Conservation (phyloP, 805 yeast species). For the Ogataea corticis region DNA sequence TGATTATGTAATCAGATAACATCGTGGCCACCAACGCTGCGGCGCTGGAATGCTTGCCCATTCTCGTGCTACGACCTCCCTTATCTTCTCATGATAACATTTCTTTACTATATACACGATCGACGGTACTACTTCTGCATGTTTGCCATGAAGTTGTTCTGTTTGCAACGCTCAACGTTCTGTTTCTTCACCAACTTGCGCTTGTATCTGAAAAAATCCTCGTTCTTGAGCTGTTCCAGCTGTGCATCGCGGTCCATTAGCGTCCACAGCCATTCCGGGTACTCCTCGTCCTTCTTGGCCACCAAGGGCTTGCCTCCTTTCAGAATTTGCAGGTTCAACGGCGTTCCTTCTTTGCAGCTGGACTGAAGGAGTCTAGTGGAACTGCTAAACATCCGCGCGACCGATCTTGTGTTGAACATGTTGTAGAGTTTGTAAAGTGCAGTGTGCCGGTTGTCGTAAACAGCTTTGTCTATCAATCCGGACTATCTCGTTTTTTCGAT, state of each 20-base stretch:
- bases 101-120: background rate
- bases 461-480: background rate
- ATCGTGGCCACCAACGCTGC: too few species aligned
- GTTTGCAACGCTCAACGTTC: constrained; percentile 71
- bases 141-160: constrained; percentile 72
- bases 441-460: too few species aligned
- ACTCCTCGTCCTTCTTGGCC: constrained; percentile 83
- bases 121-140: constrained; percentile 33
- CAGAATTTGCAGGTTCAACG: constrained; percentile 67
- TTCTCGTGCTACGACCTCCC: too few species aligned
- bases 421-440: too few species aligned
- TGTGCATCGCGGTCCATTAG: constrained; percentile 69
- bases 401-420: background rate
- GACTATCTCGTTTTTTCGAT: background rate
- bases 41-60: too few species aligned
- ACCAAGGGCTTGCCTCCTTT: constrained; percentile 85
- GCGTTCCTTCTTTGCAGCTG: constrained; percentile 70
- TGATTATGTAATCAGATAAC: too few species aligned
- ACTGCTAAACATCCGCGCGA: constrained; percentile 24
- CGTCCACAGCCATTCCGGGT: constrained; percentile 95
- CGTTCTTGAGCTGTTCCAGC: constrained; percentile 49
- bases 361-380: constrained; percentile 34
- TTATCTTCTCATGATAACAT: too few species aligned
- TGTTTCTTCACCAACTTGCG: constrained; percentile 67
- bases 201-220: constrained; percentile 64